Base-by-base conservation (phyloP, 257 asterid genomes). In the Penstemon eatonii region DNA sequence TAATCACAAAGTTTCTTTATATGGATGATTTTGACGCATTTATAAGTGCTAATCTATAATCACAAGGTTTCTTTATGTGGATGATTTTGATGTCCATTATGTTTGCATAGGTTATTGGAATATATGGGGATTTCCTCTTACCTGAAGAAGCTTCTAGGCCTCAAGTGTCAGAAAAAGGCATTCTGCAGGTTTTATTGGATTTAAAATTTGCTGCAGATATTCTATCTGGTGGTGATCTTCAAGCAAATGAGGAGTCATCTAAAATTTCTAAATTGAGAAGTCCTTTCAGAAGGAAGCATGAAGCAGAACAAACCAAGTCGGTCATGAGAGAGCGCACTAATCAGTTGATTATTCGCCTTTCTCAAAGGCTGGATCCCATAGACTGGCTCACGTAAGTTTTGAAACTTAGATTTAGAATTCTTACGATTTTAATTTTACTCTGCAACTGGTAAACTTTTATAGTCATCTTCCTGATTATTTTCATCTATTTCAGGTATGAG, bases 321-420 rank as follows among this genome's bases (percentile, higher is more conserved):
- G 76, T 79, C 58, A 70, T 73, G 49, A 80, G 82, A 73, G 96
- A 86, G 74, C 91, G 83, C 13, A 76, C 83, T 43, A 79, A 73
- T 65, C 76, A 72, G 78, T 76, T 88, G 86, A 76, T 86, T 33
- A 71, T 80, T 77, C 87, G 76, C 69, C 83, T 94, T 56, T 84
- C 96, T 45, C 89, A 87, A 56, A 85, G 80, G 66, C 78, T 94
- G 83, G 99, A 94, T 79, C 99, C 96, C 71, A 94, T 94, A 47
- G 97, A 94, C 72, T 94, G 99, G 99, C 96, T 87, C 73, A 94
- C 97, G 96, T 94, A 89, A 77, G 97, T 79, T 79, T 79, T 75
- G 54, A 46, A 69, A 55, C 61, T 71, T 43, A 57, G 40, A 39
- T 59, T 19, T 41, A 37, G 63, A 63, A 9, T 55, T 41, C 45